Evolutionary conservation across 1,284 basidiomycete species (phyloP).

Genomic region (Microbotryum lychnidis-dioicae): DNA sequence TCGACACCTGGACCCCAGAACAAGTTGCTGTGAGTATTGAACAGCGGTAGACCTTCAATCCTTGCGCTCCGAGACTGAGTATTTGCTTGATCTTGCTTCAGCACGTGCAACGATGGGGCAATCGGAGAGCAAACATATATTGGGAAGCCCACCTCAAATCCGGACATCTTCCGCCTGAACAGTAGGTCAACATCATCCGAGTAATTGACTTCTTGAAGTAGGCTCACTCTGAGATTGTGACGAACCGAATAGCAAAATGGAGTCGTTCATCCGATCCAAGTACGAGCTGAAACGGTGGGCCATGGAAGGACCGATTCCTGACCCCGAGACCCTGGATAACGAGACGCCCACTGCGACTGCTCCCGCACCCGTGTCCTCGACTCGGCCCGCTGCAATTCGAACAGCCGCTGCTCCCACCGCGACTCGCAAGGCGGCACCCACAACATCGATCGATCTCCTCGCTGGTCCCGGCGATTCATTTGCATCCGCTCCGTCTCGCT

Average conservation of each 20-base stretch:
- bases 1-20: conserved; percentile 95
- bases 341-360: conserved; percentile 29
- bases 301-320: conserved; percentile 75
- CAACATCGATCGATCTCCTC: conserved; percentile 25
- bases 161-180: conserved; percentile 88
- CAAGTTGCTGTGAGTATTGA: conserved; percentile 73
- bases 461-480: conserved; percentile 22
- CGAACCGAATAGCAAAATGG: conserved; percentile 70
- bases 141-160: conserved; percentile 94
- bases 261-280: conserved; percentile 94
- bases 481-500: conserved; percentile 26
- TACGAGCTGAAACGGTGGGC: conserved; percentile 93
- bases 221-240: not conserved
- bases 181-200: conserved; percentile 52
- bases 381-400: not conserved
- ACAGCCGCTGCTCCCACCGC: conserved; percentile 7
- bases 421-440: conserved; percentile 9
- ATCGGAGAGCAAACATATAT: conserved; percentile 80
- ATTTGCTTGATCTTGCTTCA: conserved; percentile 36
- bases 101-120: conserved; percentile 91
- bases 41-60: conserved; percentile 8
- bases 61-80: not conserved
- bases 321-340: conserved; percentile 70
- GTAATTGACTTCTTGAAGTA: not conserved
- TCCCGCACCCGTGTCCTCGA: conserved; percentile 1